phyloP scores from a whole-genome alignment of 1,284 basidiomycete genomes.

The Ceratobasidium sp. region DNA sequence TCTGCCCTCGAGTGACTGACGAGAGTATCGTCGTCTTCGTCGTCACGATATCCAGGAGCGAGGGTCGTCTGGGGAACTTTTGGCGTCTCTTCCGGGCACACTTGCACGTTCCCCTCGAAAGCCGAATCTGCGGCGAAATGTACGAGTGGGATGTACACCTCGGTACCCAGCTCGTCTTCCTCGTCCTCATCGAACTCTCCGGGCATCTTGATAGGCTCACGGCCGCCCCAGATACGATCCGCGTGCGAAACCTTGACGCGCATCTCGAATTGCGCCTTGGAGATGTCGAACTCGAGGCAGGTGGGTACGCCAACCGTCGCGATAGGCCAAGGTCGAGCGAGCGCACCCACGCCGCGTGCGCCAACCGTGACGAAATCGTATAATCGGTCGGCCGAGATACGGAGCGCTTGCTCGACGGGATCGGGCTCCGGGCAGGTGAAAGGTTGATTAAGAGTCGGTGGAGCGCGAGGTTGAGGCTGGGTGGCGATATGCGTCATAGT shows the following conservation, averaged over 20 bases:
- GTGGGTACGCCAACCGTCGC: conserved; percentile 77
- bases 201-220: conserved; percentile 30
- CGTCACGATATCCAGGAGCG: no score
- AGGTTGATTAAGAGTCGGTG: neutral
- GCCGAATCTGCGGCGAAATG: conserved; percentile 73
- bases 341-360: conserved; percentile 84
- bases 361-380: conserved; percentile 84
- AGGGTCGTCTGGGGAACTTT: neutral
- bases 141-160: conserved; percentile 90
- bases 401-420: no score
- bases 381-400: conserved; percentile 54
- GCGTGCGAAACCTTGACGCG: conserved; percentile 71
- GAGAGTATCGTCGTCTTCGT: conserved; percentile 52
- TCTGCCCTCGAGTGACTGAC: conserved; percentile 16
- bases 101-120: conserved; percentile 26
- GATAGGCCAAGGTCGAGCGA: conserved; percentile 83
- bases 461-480: conserved; percentile 9
- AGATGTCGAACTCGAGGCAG: conserved; percentile 82
- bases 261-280: conserved; percentile 76
- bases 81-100: conserved; percentile 25
- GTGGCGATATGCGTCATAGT: conserved; percentile 57
- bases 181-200: conserved; percentile 46
- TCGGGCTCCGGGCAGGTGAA: conserved; percentile 10
- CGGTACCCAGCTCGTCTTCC: conserved; percentile 70
- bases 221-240: conserved; percentile 59